phyloP scores from a whole-genome alignment of 1,284 basidiomycete species.

The Ceratobasidium papillatum region DNA sequence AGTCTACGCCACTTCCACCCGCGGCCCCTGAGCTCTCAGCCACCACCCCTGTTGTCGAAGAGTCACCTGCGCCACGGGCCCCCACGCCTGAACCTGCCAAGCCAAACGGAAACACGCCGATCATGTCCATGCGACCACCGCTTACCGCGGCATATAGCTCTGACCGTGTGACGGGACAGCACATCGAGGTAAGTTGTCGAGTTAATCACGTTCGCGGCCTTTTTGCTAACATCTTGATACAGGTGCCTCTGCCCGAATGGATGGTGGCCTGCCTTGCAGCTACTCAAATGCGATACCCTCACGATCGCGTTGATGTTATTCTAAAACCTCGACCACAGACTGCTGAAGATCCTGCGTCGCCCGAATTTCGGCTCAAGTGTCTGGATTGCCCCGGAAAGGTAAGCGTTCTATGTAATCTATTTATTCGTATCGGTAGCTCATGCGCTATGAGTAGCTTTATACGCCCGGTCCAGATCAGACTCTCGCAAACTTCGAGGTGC shows the following conservation, averaged over 20 bases:
- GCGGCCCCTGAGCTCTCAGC: constrained; percentile 42
- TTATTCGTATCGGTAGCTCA: constrained; percentile 16
- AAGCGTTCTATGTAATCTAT: constrained; percentile 45
- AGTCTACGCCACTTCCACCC: constrained; percentile 65
- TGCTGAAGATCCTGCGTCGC: constrained; percentile 48
- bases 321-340: constrained; percentile 61
- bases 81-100: constrained; percentile 13
- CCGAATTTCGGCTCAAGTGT: constrained; percentile 95
- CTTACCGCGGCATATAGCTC: constrained; percentile 26
- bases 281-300: constrained; percentile 77
- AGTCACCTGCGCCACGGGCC: background rate
- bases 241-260: constrained; percentile 69
- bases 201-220: background rate
- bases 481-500: constrained; percentile 91
- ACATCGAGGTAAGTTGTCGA: constrained; percentile 30
- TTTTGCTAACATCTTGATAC: background rate
- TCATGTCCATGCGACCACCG: constrained; percentile 32
- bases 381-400: constrained; percentile 95
- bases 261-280: constrained; percentile 67
- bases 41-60: constrained; percentile 41
- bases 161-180: constrained; percentile 7
- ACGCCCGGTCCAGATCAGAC: constrained; percentile 92
- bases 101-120: constrained; percentile 38
- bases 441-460: constrained; percentile 69
- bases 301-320: constrained; percentile 85